Percentiles rank a stretch among this genome's conserved stretches.
Conservation (phyloP, 176 grass and related monocot species). For the Eremochloa ophiuroides region DNA sequence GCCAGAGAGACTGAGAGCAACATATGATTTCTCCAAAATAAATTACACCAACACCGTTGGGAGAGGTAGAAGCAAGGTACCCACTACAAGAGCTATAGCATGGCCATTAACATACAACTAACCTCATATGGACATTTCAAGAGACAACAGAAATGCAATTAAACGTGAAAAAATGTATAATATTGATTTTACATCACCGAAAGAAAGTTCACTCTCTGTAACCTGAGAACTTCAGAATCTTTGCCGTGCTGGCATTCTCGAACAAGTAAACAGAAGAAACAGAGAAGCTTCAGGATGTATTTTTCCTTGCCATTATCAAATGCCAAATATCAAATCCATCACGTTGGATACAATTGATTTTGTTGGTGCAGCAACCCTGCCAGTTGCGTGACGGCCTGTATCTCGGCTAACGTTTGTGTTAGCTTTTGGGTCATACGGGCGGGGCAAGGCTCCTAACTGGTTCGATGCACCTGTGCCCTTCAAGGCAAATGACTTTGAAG, state of each 20-base stretch:
- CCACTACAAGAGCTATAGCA: neutral
- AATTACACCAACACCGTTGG: too few species aligned
- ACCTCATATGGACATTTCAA: constrained; percentile 18
- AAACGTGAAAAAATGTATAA: constrained; percentile 1
- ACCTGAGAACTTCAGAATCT: neutral
- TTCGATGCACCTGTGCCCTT: constrained; percentile 33
- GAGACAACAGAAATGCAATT: neutral
- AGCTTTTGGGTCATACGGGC: constrained; percentile 49
- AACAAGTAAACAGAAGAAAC: neutral
- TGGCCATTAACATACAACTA: constrained; percentile 9
- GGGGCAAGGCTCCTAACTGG: constrained; percentile 44
- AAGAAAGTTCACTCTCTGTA: constrained; percentile 6
- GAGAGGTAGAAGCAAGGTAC: neutral
- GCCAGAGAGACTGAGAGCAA: too few species aligned
- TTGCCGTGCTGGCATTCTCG: neutral
- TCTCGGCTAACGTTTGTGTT: constrained; percentile 37
- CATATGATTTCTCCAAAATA: too few species aligned
- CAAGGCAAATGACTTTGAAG: constrained; percentile 32
- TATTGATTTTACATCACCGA: constrained; percentile 22
- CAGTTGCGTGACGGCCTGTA: constrained; percentile 27
- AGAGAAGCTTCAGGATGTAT: neutral
- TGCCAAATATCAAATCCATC: constrained; percentile 85
- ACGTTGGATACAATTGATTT: constrained; percentile 79
- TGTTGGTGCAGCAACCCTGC: constrained; percentile 52
- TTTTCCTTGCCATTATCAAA: constrained; percentile 32